Conservation (phyloP, 208 protist species). For the Wallacemonas sp. region DNA sequence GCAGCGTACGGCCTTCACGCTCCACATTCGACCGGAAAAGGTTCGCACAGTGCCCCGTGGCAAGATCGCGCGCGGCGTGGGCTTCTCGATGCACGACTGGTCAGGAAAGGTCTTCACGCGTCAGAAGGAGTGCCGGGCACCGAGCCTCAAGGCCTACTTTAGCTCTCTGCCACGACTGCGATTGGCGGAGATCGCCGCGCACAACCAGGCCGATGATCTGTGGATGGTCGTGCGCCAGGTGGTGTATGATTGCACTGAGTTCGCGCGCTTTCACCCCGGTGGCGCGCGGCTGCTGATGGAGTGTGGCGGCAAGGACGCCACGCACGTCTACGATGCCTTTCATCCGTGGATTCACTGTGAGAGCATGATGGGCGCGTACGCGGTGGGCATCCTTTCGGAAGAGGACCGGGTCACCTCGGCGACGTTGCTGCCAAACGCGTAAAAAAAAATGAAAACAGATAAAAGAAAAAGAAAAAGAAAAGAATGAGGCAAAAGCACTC, state of each 20-base stretch:
- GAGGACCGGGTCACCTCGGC: neutral
- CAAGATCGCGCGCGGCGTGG: slow-evolving; percentile 17
- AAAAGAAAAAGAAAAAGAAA: neutral
- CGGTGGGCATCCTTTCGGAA: slow-evolving; percentile 36
- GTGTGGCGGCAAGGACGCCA: slow-evolving; percentile 72
- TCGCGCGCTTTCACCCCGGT: slow-evolving; percentile 74
- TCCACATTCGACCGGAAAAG: slow-evolving; percentile 20
- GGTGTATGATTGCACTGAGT: slow-evolving; percentile 81
- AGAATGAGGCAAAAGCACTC: no score
- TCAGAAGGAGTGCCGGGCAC: slow-evolving; percentile 2
- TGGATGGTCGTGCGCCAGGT: slow-evolving; percentile 78
- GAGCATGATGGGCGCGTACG: slow-evolving; percentile 57
- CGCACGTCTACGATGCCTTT: slow-evolving; percentile 61
- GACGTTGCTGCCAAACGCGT: neutral
- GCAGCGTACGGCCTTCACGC: slow-evolving; percentile 12
- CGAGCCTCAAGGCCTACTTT: neutral
- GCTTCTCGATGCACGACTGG: slow-evolving; percentile 65
- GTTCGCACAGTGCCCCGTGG: slow-evolving; percentile 22
- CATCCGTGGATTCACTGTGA: slow-evolving; percentile 77
- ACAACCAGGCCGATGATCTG: slow-evolving; percentile 61
- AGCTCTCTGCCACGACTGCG: slow-evolving; percentile 35
- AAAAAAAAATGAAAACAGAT: neutral
- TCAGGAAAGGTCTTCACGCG: slow-evolving; percentile 20
- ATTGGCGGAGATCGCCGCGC: slow-evolving; percentile 47
- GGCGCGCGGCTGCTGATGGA: slow-evolving; percentile 54